Evolutionary conservation across 225 moss, liverwort and hornwort genomes (phyloP).

Genomic region (Takakia lepidozioides): DNA sequence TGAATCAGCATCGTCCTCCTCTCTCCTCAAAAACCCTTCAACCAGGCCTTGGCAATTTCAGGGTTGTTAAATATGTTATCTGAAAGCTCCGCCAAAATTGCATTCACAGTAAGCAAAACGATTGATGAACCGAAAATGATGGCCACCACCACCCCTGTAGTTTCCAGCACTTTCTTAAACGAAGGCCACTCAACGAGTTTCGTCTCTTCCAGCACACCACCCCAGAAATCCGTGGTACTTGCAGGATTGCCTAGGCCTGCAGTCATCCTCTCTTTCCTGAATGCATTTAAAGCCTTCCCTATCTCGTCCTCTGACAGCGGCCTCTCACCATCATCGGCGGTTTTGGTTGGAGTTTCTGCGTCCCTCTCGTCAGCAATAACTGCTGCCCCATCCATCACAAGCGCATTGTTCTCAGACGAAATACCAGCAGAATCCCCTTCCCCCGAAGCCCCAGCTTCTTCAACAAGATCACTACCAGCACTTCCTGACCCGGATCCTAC

Average conservation of each 20-base stretch:
- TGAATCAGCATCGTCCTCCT: neutral
- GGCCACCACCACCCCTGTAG: constrained; percentile 88
- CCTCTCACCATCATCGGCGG: no score
- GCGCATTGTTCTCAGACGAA: neutral
- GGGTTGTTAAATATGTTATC: constrained; percentile 67
- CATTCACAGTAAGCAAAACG: constrained; percentile 88
- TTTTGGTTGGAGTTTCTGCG: no score
- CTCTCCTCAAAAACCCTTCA: constrained; percentile 17
- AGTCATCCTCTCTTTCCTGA: constrained; percentile 46
- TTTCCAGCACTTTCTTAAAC: constrained; percentile 76
- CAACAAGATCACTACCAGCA: neutral
- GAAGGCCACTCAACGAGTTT: constrained; percentile 91
- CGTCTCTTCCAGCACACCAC: constrained; percentile 83
- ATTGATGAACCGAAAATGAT: constrained; percentile 88
- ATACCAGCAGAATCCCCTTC: neutral
- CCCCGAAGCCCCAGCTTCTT: neutral
- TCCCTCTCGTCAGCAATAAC: constrained; percentile 6
- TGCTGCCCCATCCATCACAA: neutral
- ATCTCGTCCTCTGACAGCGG: constrained; percentile 55
- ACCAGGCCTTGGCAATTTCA: constrained; percentile 57
- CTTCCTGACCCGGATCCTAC: no score
- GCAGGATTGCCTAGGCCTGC: constrained; percentile 27
- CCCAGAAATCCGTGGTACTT: constrained; percentile 53
- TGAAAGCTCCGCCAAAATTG: constrained; percentile 68
- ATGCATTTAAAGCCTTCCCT: constrained; percentile 53